These are phyloP conservation scores for Sungouiella blattae DNA, from an alignment of 805 yeast genomes.

Conservation along the genomic window DNA sequence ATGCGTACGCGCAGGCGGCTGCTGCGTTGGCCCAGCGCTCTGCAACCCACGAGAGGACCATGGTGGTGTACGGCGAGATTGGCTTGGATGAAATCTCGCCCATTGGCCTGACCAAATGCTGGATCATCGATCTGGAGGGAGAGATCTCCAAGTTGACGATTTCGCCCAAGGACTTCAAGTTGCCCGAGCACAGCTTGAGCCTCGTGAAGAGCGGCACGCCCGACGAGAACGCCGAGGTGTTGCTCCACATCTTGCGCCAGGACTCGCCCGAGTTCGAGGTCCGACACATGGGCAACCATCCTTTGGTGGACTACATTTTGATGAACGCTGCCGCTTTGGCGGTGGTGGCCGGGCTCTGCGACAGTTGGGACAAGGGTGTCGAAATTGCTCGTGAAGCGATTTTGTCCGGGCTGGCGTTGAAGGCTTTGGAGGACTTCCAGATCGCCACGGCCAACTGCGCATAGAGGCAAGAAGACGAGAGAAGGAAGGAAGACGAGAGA, in stretches of 20 bases:
- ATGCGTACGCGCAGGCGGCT: conserved; percentile 80
- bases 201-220: conserved; percentile 85
- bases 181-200: conserved; percentile 65
- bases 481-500: neutral
- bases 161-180: conserved; percentile 76
- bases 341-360: conserved; percentile 66
- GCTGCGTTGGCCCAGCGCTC: conserved; percentile 52
- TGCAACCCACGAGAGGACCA: conserved; percentile 50
- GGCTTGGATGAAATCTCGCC: conserved; percentile 96
- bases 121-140: conserved; percentile 58
- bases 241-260: conserved; percentile 44
- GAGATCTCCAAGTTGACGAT: conserved; percentile 43
- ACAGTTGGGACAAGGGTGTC: conserved; percentile 76
- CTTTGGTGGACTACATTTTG: conserved; percentile 85
- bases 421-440: conserved; percentile 54
- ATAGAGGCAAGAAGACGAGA: neutral
- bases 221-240: conserved; percentile 66
- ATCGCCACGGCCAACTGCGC: conserved; percentile 7
- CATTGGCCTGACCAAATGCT: conserved; percentile 72
- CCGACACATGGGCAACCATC: conserved; percentile 38
- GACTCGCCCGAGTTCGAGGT: conserved; percentile 46
- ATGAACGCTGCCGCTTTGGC: conserved; percentile 87
- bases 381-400: conserved; percentile 67
- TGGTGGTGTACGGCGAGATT: conserved; percentile 90
- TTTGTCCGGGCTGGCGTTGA: conserved; percentile 59